Conservation (phyloP, 805 yeast genomes). For the Metschnikowia bowlesiae region DNA sequence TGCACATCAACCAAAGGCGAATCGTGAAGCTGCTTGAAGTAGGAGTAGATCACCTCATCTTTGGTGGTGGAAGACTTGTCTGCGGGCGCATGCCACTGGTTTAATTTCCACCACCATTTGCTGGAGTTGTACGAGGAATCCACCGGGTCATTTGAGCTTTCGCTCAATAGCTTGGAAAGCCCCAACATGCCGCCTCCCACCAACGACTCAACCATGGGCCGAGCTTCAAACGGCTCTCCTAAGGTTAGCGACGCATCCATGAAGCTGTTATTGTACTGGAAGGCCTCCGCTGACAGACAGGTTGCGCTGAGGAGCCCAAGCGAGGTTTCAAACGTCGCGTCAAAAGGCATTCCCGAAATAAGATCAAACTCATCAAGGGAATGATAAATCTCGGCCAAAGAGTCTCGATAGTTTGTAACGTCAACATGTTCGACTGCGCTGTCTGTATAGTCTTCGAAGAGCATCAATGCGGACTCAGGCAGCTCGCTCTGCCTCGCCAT, state of each 20-base stretch:
- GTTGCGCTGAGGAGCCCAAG: constrained; percentile 35
- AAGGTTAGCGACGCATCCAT: constrained; percentile 42
- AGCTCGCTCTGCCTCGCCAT: constrained; percentile 30
- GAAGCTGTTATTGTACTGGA: constrained; percentile 53
- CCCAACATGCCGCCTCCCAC: constrained; percentile 54
- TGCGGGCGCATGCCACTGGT: constrained; percentile 69
- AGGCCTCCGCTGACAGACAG: constrained; percentile 29
- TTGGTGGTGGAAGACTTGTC: constrained; percentile 34
- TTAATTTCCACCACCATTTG: constrained; percentile 73
- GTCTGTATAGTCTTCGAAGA: constrained; percentile 41
- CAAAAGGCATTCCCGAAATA: constrained; percentile 58
- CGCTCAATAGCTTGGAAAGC: constrained; percentile 44
- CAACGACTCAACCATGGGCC: constrained; percentile 34
- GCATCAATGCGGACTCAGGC: constrained; percentile 42
- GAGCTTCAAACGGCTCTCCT: constrained; percentile 6
- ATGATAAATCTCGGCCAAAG: constrained; percentile 38
- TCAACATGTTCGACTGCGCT: neutral
- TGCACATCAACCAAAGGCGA: constrained; percentile 16
- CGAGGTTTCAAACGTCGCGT: constrained; percentile 51
- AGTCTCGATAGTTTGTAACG: neutral
- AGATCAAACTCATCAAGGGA: constrained; percentile 61
- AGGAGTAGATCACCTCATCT: constrained; percentile 47
- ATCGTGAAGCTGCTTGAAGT: constrained; percentile 46
- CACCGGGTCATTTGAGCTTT: constrained; percentile 13
- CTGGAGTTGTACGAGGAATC: constrained; percentile 25